Percentiles rank a stretch among this genome's conserved stretches.
These are phyloP conservation scores for Lumnitzera littorea DNA, from an alignment of 345 rosid genomes.

Conservation along the genomic window DNA sequence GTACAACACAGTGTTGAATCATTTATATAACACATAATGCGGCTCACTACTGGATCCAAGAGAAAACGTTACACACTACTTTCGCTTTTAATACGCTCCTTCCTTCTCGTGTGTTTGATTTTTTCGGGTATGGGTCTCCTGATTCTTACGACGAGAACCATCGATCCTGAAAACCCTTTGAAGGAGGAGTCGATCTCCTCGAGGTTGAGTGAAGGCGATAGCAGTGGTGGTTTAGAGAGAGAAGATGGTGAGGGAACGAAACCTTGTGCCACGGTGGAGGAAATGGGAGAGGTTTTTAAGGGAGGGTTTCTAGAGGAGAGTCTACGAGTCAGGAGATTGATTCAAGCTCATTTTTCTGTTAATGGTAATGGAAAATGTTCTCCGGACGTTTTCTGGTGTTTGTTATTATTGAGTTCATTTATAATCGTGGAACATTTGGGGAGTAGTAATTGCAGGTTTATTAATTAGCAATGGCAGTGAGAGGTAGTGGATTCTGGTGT, in stretches of 20 bases:
- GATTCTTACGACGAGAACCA: slow-evolving; percentile 40
- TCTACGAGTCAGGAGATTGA: slow-evolving; percentile 50
- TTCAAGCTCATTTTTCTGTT: slow-evolving; percentile 46
- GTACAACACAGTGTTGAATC: too few species aligned
- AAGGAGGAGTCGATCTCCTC: too few species aligned
- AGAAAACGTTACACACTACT: slow-evolving; percentile 21
- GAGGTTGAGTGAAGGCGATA: slow-evolving; percentile 3
- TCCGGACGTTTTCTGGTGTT: neutral
- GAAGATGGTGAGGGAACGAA: slow-evolving; percentile 1
- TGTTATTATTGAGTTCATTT: neutral
- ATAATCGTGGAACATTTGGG: neutral
- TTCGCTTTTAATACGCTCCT: slow-evolving; percentile 22
- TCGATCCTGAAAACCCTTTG: slow-evolving; percentile 23
- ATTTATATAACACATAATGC: slow-evolving; percentile 3
- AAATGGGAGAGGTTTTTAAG: slow-evolving; percentile 75
- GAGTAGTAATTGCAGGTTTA: too few species aligned
- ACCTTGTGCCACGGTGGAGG: slow-evolving; percentile 85
- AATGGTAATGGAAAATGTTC: slow-evolving; percentile 31
- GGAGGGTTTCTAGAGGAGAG: slow-evolving; percentile 50
- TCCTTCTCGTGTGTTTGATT: slow-evolving; percentile 26
- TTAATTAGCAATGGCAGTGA: too few species aligned
- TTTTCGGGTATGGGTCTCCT: slow-evolving; percentile 46
- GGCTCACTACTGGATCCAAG: slow-evolving; percentile 22
- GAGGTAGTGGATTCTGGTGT: too few species aligned
- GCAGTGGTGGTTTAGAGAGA: neutral